phyloP scores from a whole-genome alignment of 2,329 filamentous ascomycete genomes.

The Colletotrichum limetticola region DNA sequence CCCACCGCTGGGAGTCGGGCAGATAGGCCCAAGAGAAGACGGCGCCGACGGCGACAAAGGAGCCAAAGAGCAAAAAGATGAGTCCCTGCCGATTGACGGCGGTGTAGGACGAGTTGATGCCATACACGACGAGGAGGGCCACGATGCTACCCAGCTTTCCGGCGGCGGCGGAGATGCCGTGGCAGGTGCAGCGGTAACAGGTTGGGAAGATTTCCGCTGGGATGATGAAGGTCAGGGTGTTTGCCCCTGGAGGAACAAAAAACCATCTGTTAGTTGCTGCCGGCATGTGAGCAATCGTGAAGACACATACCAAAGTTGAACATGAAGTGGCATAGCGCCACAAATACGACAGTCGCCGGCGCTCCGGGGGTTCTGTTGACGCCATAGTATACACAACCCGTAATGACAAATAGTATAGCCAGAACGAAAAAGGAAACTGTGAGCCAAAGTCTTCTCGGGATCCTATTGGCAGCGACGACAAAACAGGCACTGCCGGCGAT shows the following conservation, averaged over 20 bases:
- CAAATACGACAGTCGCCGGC: conserved; percentile 59
- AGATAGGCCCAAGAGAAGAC: conserved; percentile 64
- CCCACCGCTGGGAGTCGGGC: conserved; percentile 57
- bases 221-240: conserved; percentile 72
- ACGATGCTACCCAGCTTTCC: conserved; percentile 69
- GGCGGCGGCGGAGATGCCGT: conserved; percentile 69
- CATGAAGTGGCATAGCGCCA: conserved; percentile 64
- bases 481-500: conserved; percentile 62
- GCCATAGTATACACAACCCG: conserved; percentile 61
- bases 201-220: conserved; percentile 74
- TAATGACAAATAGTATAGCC: conserved; percentile 58
- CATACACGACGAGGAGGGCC: conserved; percentile 61
- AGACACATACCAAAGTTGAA: conserved; percentile 64
- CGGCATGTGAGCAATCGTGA: not conserved
- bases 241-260: conserved; percentile 55
- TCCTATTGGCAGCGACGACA: conserved; percentile 57
- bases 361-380: conserved; percentile 54
- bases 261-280: too few relatives aligned
- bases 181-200: conserved; percentile 70
- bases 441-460: conserved; percentile 61
- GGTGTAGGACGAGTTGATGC: conserved; percentile 57
- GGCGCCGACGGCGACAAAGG: conserved; percentile 60
- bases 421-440: conserved; percentile 60
- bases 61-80: conserved; percentile 61
- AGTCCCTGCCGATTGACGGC: conserved; percentile 57